A percentile compares a stretch with the other conserved stretches of the same genome.
phyloP scores from a whole-genome alignment of 176 grass and related monocot genomes.

The Eragrostis nindensis region DNA sequence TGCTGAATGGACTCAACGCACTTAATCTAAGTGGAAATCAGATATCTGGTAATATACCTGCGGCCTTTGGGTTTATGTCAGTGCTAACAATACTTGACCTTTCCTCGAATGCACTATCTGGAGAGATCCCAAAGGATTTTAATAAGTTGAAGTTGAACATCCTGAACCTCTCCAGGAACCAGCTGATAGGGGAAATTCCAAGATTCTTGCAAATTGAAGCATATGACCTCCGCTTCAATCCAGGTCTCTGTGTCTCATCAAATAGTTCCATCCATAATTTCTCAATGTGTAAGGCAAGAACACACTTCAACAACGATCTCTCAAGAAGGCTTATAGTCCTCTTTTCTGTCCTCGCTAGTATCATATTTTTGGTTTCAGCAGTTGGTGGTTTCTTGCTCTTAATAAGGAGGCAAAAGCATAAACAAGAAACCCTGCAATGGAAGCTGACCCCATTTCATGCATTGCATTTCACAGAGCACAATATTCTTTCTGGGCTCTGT shows the following conservation, averaged over 20 bases:
- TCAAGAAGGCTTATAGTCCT: constrained; percentile 21
- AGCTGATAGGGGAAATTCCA: constrained; percentile 66
- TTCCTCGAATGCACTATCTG: constrained; percentile 50
- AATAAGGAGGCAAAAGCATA: constrained; percentile 25
- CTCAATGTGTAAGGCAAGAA: constrained; percentile 20
- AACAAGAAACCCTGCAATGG: constrained; percentile 40
- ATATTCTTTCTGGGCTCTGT: constrained; percentile 40
- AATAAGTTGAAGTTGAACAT: constrained; percentile 1
- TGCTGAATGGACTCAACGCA: background rate
- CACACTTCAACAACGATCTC: constrained; percentile 5
- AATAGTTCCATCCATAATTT: constrained; percentile 39
- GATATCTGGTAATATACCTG: constrained; percentile 50
- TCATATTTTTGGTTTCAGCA: constrained; percentile 5
- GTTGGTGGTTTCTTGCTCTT: constrained; percentile 35
- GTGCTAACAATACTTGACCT: constrained; percentile 61
- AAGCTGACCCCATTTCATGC: constrained; percentile 56
- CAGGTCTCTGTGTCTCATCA: constrained; percentile 49
- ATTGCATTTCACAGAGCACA: constrained; percentile 44
- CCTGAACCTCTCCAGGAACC: constrained; percentile 65
- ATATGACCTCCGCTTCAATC: constrained; percentile 65
- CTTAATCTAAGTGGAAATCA: constrained; percentile 66
- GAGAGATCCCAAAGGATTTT: constrained; percentile 50
- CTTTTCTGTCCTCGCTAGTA: constrained; percentile 36
- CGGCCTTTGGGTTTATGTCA: constrained; percentile 31
- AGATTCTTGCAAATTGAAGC: constrained; percentile 31